phyloP scores from a whole-genome alignment of 169 alveolate genomes.

The Plasmodium knowlesi region DNA sequence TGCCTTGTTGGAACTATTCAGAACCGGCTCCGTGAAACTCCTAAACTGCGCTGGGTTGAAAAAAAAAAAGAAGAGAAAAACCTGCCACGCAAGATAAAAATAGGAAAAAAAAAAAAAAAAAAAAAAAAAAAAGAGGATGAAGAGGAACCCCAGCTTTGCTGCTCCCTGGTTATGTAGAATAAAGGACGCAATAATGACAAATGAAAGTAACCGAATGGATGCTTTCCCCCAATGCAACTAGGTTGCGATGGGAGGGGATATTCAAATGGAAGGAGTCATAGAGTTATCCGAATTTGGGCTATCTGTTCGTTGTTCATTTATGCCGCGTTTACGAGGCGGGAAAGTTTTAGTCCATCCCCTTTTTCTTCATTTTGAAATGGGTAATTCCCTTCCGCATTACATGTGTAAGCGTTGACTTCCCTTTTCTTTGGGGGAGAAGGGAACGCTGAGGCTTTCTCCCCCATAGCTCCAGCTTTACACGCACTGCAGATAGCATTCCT shows the following conservation, averaged over 20 bases:
- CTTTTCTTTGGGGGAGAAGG: neutral
- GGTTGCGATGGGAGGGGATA: neutral
- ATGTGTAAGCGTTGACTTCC: neutral
- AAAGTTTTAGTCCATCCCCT: neutral
- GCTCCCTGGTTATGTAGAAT: neutral
- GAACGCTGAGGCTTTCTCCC: neutral
- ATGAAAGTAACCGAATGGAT: neutral
- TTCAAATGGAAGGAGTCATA: neutral
- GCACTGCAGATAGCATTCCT: neutral
- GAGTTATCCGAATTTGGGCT: neutral
- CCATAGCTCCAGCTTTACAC: neutral
- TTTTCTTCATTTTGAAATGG: neutral
- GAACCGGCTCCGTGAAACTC: slow-evolving; percentile 57
- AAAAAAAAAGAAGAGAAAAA: slow-evolving; percentile 56
- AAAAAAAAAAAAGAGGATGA: neutral
- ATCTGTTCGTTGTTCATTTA: neutral
- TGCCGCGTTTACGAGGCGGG: neutral
- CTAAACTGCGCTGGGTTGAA: slow-evolving; percentile 57
- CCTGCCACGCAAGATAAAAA: slow-evolving; percentile 18
- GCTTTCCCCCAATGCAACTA: neutral
- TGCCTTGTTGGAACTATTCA: slow-evolving; percentile 3
- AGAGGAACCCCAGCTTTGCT: neutral
- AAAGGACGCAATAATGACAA: neutral
- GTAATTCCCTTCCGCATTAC: neutral
- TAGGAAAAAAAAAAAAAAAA: neutral